Base-by-base conservation (phyloP, 2,329 filamentous ascomycete species). In the Penicillium sumatraense region DNA sequence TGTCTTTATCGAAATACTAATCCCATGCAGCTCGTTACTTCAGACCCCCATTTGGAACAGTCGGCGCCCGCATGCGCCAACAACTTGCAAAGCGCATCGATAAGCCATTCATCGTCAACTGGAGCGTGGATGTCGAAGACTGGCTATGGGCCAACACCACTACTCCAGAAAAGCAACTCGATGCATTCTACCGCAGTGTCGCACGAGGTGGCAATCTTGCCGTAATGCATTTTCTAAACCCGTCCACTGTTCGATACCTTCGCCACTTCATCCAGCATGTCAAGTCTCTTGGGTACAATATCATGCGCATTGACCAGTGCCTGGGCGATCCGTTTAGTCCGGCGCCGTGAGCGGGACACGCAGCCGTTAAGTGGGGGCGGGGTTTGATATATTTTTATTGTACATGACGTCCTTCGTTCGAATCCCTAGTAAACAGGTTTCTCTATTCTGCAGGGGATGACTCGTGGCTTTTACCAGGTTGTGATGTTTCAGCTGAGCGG, bases 111-210 rank as follows among this genome's bases (percentile, higher is more conserved):
- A 82, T 89, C 40, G 81, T 89, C 49, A 85, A 85, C 69, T 89
- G 87, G 87, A 86, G 81, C 64, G 83, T 90, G 41, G 87, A 90
- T 64, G 83, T 89, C 27, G 85, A 89, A 75, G 87, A 90, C 68
- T 89, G 86, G 85, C 65, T 87, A 21, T 90, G 86, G 85, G 86
- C 85, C 1, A 74, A 81, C 67, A 81, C 79, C 0, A 65, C 73
- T 40, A 89, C 86, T 3, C 87, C 87, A 1, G 83, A 88, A 75
- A 85, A 86, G 65, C 87, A 89, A 72, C 73, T 88, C 13, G 83
- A 84, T 3, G 84, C 86, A 11, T 89, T 90, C 73, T 80, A 83
- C 67, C 78, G 83, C 3, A 85, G 88, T 66, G 79, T 89, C 2
- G 76, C 78, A 21, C 83, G 81, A 63, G 87, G 87, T 1, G 87